Base-by-base conservation (phyloP, 208 protist genomes). In the Crithidia acanthocephali region DNA sequence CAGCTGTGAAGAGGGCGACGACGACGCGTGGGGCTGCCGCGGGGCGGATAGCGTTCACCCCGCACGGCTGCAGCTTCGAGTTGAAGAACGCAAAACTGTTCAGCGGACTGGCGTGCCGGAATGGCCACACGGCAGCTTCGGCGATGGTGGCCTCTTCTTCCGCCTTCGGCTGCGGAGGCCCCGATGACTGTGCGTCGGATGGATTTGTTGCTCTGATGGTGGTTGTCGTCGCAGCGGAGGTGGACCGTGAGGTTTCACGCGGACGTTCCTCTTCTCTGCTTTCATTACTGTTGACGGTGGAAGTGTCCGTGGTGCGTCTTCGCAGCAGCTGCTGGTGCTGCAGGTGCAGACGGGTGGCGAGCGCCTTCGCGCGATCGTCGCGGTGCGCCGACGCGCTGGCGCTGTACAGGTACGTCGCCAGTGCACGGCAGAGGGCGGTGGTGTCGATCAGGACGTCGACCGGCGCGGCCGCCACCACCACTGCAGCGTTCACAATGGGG, bases 71-170 rank as follows among this genome's bases (percentile, higher is more conserved):
- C 30, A 67, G 25, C 45, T 88, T 88, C 1, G 61, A 69, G 59
- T 87, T 83, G 40, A 60, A 73, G 66, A 93, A 89, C 22, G 51
- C 16, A 50, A 86, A 79, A 2, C 53, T 52, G 48, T 79, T 73
- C 20, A 95, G 71, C 25, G 90, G 86, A 18, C 81, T 68, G 2
- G 85, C 74, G 16, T 57, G 58, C 6, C 63, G 80, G 66, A 93
- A 92, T 9, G 90, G 90, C 87, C 87, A 95, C 44, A 59, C 48
- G 3, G 47, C 68, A 40, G 5, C 40, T 2, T 2, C 35, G 6
- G 37, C 27, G 23, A 16, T n/a, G 30, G 52, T 15, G 18, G 30
- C 28, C 5, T 22, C 27, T 27, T 16, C 11, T 20, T 53, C 27
- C 23, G 27, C 20, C n/a, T 53, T 59, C 32, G 6, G 16, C 6